These are phyloP conservation scores for Pichia inconspicua DNA, from an alignment of 1,139 yeast species.

Conservation along the genomic window DNA sequence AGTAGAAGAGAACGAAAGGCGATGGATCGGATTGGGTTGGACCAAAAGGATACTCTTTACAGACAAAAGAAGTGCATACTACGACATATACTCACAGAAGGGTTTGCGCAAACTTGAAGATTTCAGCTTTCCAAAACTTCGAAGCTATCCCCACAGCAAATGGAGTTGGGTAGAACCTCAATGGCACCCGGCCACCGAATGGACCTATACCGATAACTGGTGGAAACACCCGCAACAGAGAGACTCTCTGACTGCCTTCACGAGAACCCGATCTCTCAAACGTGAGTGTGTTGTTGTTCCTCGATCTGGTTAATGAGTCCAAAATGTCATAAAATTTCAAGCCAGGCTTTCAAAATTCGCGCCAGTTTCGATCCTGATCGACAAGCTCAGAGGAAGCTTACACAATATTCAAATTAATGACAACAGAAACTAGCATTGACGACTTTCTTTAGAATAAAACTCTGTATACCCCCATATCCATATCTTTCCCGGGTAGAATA, in stretches of 20 bases:
- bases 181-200: slow-evolving; percentile 40
- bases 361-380: too few species aligned
- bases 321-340: too few species aligned
- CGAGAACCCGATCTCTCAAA: slow-evolving; percentile 45
- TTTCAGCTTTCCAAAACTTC: slow-evolving; percentile 39
- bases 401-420: too few species aligned
- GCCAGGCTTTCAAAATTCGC: too few species aligned
- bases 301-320: not conserved
- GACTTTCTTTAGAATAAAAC: too few species aligned
- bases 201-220: slow-evolving; percentile 46
- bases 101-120: slow-evolving; percentile 30
- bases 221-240: slow-evolving; percentile 38
- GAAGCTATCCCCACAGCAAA: slow-evolving; percentile 6
- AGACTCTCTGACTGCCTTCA: slow-evolving; percentile 45
- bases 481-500: too few species aligned
- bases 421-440: too few species aligned
- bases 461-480: too few species aligned
- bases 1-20: slow-evolving; percentile 49
- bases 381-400: too few species aligned
- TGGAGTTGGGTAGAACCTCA: slow-evolving; percentile 40
- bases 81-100: slow-evolving; percentile 36
- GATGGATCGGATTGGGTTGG: slow-evolving; percentile 63
- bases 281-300: slow-evolving; percentile 40
- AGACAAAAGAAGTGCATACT: slow-evolving; percentile 40
- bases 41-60: slow-evolving; percentile 41